Base-by-base conservation (phyloP, 768 basidiomycete species). In the Serpula lacrymans region DNA sequence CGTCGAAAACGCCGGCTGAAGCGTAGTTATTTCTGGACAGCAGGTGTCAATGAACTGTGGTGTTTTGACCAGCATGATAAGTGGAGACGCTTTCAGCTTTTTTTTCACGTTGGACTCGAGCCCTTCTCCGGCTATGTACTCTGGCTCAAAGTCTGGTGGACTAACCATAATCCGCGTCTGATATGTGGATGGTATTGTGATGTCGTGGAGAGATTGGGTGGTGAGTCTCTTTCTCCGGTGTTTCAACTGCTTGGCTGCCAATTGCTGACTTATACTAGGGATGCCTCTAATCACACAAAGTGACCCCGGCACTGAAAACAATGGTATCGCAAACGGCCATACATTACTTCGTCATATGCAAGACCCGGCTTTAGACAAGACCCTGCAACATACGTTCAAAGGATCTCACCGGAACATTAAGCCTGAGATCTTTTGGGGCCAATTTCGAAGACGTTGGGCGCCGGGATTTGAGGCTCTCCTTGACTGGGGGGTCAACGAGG, bases 51-150 rank as follows among this genome's bases (percentile, higher is more conserved):
- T 34, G 66, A 74, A 26, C 17, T 69, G 0, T 52, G 56, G 45
- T 38, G 54, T 5, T 39, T 62, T 14, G 68, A 75, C 37, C 74
- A 75, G 45, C 70, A 75, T 43, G 68, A 75, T 39, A 75, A 75
- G 37, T 73, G 65, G 66, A 50, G 53, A 24, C 46, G 49, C 5
- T 72, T 63, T 49, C 65, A 68, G 0, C 53, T 74, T 0, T 54
- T 45, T 21, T 47, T 69, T 1, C 67, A 75, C 50, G 43, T 51
- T 11, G 52, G 57, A 0, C 33, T 68, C 10, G 71, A 75, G 33
- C 64, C 68, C 1, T 69, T 59, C 22, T 22, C 55, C 12, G 63
- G 67, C 0, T 12, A 21, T 0, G 54, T 67, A 7, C 25, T 39
- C 3, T 75, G 69, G 70, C 20, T 70, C 0, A 58, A 57, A 14